Evolutionary conservation across 768 basidiomycete genomes (phyloP), one percentile per base, ranked within the genome.

Genomic region (Trametes gibbosa): DNA sequence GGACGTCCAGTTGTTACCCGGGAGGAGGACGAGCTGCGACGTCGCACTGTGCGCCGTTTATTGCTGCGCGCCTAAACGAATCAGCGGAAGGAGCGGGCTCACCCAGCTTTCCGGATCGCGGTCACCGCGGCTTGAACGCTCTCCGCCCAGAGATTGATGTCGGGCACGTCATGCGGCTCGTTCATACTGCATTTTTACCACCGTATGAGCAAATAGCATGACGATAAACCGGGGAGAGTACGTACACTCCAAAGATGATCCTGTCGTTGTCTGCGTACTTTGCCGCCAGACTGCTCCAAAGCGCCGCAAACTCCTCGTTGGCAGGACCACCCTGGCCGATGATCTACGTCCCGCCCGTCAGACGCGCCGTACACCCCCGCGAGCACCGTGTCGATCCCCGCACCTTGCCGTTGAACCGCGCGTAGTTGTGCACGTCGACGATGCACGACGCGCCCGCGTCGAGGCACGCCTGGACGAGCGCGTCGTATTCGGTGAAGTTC

Each of bases 381-480:
- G n/a, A n/a, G n/a, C n/a, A n/a, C n/a, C n/a, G n/a, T n/a, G n/a
- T n/a, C n/a, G n/a, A n/a, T n/a, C n/a, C n/a, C n/a, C 56, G 19
- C 19, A 59, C 62, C 62, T 63, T 49, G 39, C 79, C 78, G 57
- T 84, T 81, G 77, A 79, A 83, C 35, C 83, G 76, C 16, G 80
- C 83, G 60, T 84, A 84, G 71, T 84, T 84, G 70, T 84, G 83
- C 70, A 83, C 56, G 65, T 82, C 82, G 39, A 83, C 66, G 61
- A 84, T 83, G 55, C 53, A 78, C 77, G 64, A 78, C 29, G 68
- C 69, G 17, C 72, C 73, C 3, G 78, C 69, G 21, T 67, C 68
- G 35, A 82, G 69, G 32, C 75, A 76, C 25, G 77, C 73, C 61
- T 81, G 78, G 7, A 84, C 81, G 29, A 79, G 76, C 17, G 66